Evolutionary conservation across 768 basidiomycete species (phyloP).

Genomic region (Boletus fagicola): DNA sequence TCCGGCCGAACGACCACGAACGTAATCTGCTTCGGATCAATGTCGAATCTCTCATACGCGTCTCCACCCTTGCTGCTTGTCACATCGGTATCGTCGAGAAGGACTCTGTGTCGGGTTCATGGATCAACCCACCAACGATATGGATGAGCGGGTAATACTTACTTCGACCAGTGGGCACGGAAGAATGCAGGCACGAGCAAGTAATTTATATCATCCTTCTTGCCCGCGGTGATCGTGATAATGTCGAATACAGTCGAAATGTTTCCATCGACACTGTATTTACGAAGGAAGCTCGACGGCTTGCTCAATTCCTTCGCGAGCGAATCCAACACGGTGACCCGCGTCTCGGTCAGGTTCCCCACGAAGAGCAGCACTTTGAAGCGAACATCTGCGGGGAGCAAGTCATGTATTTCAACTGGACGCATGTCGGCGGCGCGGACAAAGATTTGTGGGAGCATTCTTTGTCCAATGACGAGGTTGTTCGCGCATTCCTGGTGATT

Average conservation of each 20-base stretch:
- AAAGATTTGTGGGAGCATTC: constrained; percentile 38
- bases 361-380: constrained; percentile 40
- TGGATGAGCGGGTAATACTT: constrained; percentile 9
- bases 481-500: constrained; percentile 32
- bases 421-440: constrained; percentile 37
- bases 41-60: constrained; percentile 37
- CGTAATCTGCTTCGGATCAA: constrained; percentile 28
- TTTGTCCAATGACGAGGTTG: constrained; percentile 37
- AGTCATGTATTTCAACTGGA: constrained; percentile 40
- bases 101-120: constrained; percentile 26
- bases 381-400: constrained; percentile 37
- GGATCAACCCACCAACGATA: neutral
- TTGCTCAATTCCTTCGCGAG: constrained; percentile 30
- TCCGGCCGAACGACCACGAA: constrained; percentile 41
- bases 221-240: constrained; percentile 25
- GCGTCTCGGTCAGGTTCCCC: constrained; percentile 26
- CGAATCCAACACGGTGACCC: constrained; percentile 19
- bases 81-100: constrained; percentile 37
- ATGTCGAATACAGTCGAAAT: constrained; percentile 34
- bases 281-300: constrained; percentile 30
- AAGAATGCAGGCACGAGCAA: constrained; percentile 35
- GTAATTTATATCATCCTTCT: constrained; percentile 36
- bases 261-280: constrained; percentile 21
- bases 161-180: constrained; percentile 45
- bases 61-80: constrained; percentile 32